These are phyloP conservation scores for Stagonosporopsis tanaceti DNA, from an alignment of 2,329 filamentous ascomycete species.

Conservation along the genomic window DNA sequence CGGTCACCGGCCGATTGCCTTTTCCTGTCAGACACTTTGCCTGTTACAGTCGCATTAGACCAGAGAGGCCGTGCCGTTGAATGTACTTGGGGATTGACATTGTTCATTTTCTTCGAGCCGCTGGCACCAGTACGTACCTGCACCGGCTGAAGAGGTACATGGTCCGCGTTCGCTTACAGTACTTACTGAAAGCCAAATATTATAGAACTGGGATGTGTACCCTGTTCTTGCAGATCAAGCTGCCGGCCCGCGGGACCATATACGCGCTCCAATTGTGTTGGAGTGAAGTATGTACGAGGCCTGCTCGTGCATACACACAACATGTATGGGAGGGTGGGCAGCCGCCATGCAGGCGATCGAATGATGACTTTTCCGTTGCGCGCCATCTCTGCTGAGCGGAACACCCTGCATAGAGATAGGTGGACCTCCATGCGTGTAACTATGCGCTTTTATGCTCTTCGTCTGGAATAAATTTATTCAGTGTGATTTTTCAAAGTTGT, in stretches of 20 bases:
- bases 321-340: slow-evolving; percentile 28
- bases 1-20: slow-evolving; percentile 26
- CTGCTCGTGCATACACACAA: slow-evolving; percentile 41
- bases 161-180: slow-evolving; percentile 42
- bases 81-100: slow-evolving; percentile 32
- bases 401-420: slow-evolving; percentile 33
- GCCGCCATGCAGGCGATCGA: slow-evolving; percentile 43
- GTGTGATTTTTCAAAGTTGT: neutral
- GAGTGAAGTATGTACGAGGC: slow-evolving; percentile 28
- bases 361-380: slow-evolving; percentile 25
- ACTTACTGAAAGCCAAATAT: slow-evolving; percentile 37
- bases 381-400: slow-evolving; percentile 25
- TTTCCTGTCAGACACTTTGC: slow-evolving; percentile 37
- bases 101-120: slow-evolving; percentile 42
- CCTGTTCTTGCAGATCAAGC: slow-evolving; percentile 50
- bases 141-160: slow-evolving; percentile 47
- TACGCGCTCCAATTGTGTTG: slow-evolving; percentile 42
- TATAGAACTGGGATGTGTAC: slow-evolving; percentile 40
- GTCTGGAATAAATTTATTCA: slow-evolving; percentile 4
- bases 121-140: slow-evolving; percentile 40
- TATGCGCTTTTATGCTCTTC: slow-evolving; percentile 12
- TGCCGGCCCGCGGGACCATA: slow-evolving; percentile 42
- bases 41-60: slow-evolving; percentile 30
- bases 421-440: slow-evolving; percentile 10
- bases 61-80: slow-evolving; percentile 24